Conservation (phyloP, 2,329 filamentous ascomycete genomes). For the Penicillium italicum region DNA sequence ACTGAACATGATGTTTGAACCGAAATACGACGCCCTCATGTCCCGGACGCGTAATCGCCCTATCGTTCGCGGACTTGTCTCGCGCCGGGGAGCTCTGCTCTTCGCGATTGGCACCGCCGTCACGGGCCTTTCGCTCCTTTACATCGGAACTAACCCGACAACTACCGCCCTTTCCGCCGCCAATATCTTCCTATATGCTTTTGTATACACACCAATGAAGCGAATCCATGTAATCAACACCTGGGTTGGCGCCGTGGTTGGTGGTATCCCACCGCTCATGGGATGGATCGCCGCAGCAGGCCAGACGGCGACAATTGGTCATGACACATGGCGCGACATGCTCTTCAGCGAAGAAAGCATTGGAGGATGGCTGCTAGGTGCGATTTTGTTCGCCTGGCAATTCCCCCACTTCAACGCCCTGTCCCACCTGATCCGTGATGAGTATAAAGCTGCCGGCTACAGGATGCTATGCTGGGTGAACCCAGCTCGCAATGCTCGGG, state of each 20-base stretch:
- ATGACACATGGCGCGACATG: conserved; percentile 73
- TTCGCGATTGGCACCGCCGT: conserved; percentile 75
- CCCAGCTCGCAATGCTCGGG: conserved; percentile 76
- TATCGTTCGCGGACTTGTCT: conserved; percentile 76
- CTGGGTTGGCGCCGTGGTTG: conserved; percentile 89
- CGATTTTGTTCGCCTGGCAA: conserved; percentile 88
- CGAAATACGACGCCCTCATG: conserved; percentile 86
- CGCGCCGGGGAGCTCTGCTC: conserved; percentile 63
- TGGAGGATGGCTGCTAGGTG: conserved; percentile 86
- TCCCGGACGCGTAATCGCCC: conserved; percentile 86
- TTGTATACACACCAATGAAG: conserved; percentile 89
- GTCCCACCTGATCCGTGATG: conserved; percentile 80
- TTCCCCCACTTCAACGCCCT: conserved; percentile 98
- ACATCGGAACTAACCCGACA: conserved; percentile 90
- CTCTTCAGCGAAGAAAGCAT: conserved; percentile 65
- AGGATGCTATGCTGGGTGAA: conserved; percentile 82
- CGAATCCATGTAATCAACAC: conserved; percentile 83
- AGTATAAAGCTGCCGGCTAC: conserved; percentile 71
- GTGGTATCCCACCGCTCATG: conserved; percentile 93
- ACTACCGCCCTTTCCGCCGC: conserved; percentile 77
- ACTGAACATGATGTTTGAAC: conserved; percentile 96
- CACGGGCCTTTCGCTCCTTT: conserved; percentile 68
- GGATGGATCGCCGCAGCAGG: conserved; percentile 95
- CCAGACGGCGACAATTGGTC: conserved; percentile 69
- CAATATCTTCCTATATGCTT: conserved; percentile 88